Evolutionary conservation across 2,329 filamentous ascomycete species (phyloP).

Genomic region (Pseudogymnoascus verrucosus): DNA sequence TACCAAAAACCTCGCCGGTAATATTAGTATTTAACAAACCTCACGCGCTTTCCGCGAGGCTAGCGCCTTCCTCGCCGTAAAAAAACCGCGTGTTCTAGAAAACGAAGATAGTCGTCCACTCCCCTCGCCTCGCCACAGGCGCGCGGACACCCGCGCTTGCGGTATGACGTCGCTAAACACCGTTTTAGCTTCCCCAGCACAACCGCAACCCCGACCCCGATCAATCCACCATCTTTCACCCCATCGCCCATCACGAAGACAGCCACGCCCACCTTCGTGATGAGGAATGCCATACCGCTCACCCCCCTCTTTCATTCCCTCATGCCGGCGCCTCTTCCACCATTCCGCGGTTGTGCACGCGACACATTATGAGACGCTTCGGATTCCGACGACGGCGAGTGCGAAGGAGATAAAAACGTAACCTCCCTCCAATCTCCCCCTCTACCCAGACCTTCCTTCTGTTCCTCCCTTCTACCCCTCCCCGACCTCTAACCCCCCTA

Average conservation of each 20-base stretch:
- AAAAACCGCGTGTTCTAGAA: background rate
- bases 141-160: background rate
- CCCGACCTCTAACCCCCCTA: too few species aligned
- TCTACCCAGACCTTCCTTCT: background rate
- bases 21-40: background rate
- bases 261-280: constrained; percentile 31
- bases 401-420: constrained; percentile 78
- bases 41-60: background rate
- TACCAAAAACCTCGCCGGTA: background rate
- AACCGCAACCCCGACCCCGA: background rate
- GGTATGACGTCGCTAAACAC: background rate
- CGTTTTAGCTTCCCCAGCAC: background rate
- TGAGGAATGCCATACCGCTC: constrained; percentile 56
- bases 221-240: background rate
- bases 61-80: background rate
- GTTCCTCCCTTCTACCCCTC: background rate
- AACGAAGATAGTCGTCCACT: background rate
- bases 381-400: constrained; percentile 62
- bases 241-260: background rate
- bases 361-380: constrained; percentile 78
- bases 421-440: constrained; percentile 2
- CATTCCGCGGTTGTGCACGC: constrained; percentile 27
- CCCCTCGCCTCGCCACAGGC: background rate
- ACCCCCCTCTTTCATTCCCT: constrained; percentile 17
- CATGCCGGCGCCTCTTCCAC: constrained; percentile 34